Conservation (phyloP, 306 rosid species). For the Quercus rubra region DNA sequence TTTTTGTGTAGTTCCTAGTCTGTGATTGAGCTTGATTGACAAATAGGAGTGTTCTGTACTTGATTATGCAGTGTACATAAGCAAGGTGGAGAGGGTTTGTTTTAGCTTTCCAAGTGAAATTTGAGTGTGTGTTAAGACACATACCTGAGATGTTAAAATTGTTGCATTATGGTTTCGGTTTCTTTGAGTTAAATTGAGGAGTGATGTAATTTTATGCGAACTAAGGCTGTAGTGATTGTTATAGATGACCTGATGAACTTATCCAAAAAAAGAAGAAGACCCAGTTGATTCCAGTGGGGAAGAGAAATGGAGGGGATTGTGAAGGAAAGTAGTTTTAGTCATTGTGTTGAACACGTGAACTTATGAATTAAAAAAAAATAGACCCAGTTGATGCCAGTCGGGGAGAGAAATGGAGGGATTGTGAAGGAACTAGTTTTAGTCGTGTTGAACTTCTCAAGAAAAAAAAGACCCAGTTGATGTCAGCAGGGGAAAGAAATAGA, state of each 20-base stretch:
- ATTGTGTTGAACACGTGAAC: too few species aligned
- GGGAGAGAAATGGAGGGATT: not conserved
- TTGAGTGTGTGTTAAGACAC: not conserved
- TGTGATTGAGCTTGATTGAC: too few species aligned
- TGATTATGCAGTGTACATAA: too few species aligned
- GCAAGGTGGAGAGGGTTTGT: too few species aligned
- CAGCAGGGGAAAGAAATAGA: not conserved
- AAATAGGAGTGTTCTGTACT: too few species aligned
- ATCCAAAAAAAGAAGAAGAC: too few species aligned
- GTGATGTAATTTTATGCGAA: not conserved
- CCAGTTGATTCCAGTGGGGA: not conserved
- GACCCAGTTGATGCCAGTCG: too few species aligned
- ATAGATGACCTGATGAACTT: not conserved
- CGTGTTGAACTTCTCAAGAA: too few species aligned
- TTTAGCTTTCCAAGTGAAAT: too few species aligned
- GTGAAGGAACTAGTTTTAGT: not conserved
- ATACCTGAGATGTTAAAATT: not conserved
- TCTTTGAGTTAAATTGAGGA: not conserved
- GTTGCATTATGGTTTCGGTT: not conserved
- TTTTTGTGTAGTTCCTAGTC: too few species aligned
- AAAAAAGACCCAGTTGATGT: not conserved
- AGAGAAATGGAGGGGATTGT: not conserved
- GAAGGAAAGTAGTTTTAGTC: too few species aligned
- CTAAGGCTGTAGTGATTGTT: not conserved
- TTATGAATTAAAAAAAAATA: too few species aligned